Evolutionary conservation across 352 stramenopile genomes (phyloP).

Genomic region (Globisporangium middletonii): DNA sequence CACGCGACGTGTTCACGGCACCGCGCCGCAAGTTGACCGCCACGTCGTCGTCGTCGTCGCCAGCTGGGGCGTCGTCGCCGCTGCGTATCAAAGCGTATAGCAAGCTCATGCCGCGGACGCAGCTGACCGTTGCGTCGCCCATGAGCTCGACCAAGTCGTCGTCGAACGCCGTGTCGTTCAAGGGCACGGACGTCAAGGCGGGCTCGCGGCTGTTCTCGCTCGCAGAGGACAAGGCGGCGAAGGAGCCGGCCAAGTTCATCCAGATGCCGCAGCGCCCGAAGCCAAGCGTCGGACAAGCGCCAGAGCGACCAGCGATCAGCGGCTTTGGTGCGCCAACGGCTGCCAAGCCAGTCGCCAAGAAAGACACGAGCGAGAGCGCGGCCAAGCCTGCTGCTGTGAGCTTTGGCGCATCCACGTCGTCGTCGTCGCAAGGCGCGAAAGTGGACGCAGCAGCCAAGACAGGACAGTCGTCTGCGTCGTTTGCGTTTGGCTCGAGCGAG

Average conservation of each 20-base stretch:
- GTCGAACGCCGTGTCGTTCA: constrained; percentile 44
- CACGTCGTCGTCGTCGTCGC: constrained; percentile 1
- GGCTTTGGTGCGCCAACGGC: background rate
- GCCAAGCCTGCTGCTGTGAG: constrained; percentile 7
- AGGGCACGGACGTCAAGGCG: constrained; percentile 44
- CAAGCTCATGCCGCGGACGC: constrained; percentile 64
- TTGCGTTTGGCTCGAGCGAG: constrained; percentile 8
- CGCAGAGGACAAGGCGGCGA: constrained; percentile 49
- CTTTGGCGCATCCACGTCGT: constrained; percentile 1
- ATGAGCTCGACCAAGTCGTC: constrained; percentile 43
- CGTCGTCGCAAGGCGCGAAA: constrained; percentile 1
- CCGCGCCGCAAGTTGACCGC: constrained; percentile 32
- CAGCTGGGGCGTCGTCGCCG: constrained; percentile 17
- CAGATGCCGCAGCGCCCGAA: constrained; percentile 36
- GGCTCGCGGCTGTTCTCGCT: constrained; percentile 54
- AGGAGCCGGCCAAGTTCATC: constrained; percentile 47
- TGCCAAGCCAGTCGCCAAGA: constrained; percentile 2
- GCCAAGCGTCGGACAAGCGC: constrained; percentile 25
- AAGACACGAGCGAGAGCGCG: background rate
- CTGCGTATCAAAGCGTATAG: constrained; percentile 46
- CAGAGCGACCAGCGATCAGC: constrained; percentile 28
- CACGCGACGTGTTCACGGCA: constrained; percentile 41
- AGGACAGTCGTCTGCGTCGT: background rate
- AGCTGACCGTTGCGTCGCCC: constrained; percentile 61
- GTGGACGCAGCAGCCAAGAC: background rate